These are phyloP conservation scores for Hypoxylon sp. DNA, from an alignment of 2,329 filamentous ascomycete species.

Conservation along the genomic window DNA sequence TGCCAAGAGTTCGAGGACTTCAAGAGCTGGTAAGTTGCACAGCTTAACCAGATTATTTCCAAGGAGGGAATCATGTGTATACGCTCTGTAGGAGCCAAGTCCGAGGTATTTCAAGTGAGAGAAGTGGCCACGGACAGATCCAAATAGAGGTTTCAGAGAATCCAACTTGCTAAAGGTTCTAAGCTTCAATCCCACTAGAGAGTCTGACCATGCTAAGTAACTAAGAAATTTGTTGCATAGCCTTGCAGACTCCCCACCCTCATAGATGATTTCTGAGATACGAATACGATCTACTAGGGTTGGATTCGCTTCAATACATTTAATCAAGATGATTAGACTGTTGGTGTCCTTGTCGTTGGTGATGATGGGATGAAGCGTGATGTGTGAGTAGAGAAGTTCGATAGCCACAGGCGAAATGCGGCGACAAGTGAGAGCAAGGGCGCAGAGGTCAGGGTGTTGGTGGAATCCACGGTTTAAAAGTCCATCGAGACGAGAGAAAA, in stretches of 20 bases:
- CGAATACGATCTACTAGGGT: slow-evolving; percentile 21
- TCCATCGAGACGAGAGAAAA: slow-evolving; percentile 10
- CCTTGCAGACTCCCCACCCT: not conserved
- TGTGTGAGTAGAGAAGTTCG: slow-evolving; percentile 12
- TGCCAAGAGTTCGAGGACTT: not conserved
- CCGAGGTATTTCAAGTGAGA: not conserved
- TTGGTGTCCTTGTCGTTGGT: too few relatives aligned
- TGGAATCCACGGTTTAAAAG: not conserved
- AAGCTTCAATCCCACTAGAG: slow-evolving; percentile 7
- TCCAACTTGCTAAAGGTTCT: not conserved
- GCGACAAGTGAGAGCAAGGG: slow-evolving; percentile 30
- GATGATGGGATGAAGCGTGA: not conserved
- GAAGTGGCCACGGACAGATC: slow-evolving; percentile 14
- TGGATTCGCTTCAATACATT: not conserved
- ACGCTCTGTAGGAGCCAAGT: too few relatives aligned
- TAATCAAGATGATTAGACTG: not conserved
- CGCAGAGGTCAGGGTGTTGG: slow-evolving; percentile 19
- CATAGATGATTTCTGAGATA: not conserved
- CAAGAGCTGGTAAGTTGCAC: slow-evolving; percentile 26
- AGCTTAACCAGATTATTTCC: slow-evolving; percentile 10
- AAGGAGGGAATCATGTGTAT: not conserved
- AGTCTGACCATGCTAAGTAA: slow-evolving; percentile 13
- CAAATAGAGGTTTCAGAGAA: not conserved
- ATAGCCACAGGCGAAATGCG: slow-evolving; percentile 12
- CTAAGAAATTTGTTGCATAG: slow-evolving; percentile 15